phyloP scores from a whole-genome alignment of 2,329 filamentous ascomycete species.

The Verticillium nonalfalfae region DNA sequence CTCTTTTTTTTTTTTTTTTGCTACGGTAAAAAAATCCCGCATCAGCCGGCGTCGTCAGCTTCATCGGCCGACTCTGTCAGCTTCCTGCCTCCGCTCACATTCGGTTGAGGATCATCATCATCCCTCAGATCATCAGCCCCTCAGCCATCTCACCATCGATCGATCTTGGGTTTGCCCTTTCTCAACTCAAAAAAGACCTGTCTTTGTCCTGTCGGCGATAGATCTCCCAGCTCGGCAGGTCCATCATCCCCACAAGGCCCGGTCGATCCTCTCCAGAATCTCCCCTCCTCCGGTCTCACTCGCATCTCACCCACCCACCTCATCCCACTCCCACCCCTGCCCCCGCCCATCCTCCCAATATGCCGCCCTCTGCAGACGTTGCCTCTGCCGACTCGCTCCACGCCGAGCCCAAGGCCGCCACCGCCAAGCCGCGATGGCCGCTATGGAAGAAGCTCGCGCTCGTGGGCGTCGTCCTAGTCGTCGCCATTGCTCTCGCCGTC shows the following conservation, averaged over 20 bases:
- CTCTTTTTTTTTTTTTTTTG: not conserved
- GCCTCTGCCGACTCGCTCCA: not conserved
- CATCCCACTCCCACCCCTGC: not conserved
- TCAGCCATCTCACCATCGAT: no score
- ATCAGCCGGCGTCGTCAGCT: not conserved
- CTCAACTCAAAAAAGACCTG: not conserved
- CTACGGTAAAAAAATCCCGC: not conserved
- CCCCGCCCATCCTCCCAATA: not conserved
- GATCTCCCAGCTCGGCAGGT: not conserved
- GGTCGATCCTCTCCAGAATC: not conserved
- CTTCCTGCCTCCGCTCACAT: no score
- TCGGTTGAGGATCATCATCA: no score
- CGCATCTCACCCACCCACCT: not conserved
- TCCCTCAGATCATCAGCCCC: no score
- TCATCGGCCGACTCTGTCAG: no score
- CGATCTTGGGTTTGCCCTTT: no score
- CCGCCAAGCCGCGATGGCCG: conserved; percentile 1
- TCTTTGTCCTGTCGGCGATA: not conserved
- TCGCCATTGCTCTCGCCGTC: conserved; percentile 38
- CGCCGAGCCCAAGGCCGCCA: not conserved
- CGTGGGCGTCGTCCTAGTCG: conserved; percentile 14
- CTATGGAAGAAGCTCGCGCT: conserved; percentile 20
- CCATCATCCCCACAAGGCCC: not conserved
- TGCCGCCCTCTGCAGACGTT: not conserved
- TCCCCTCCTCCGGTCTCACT: not conserved